Evolutionary conservation across 2,329 filamentous ascomycete species (phyloP), one percentile per base, ranked within the genome.

Genomic region (Herpomyces periplanetae): DNA sequence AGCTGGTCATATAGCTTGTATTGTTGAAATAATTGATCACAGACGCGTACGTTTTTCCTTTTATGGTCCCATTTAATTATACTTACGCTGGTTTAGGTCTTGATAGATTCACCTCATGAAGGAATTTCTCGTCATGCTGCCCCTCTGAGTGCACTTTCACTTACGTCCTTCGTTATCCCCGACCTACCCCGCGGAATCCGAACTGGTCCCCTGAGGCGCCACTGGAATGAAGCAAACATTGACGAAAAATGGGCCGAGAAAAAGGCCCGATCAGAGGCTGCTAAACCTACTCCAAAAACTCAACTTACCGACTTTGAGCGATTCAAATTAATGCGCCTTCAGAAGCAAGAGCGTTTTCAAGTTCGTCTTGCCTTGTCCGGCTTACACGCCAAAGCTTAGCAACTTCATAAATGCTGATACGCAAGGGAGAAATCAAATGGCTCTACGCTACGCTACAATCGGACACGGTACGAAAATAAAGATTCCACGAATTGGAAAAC

Each of bases 21-120:
- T 96, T 40, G 71, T 87, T 47, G 75, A 96, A 61, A 91, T 96
- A 47, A 80, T 96, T 51, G 80, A 96, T 51, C 75, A 96, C 64
- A 88, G 87, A 60, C 71, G 80, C 50, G 80, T 96, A 85, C 43
- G 80, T 69, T 40, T 21, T 22, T 10, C 5, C 6, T 17, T 5
- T 17, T 6, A 5, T 5, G 6, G 10, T 12, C 17, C 10, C 17
- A 15, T 15, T 8, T 15, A n/a, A n/a, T n/a, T n/a, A n/a, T n/a
- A n/a, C n/a, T n/a, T n/a, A n/a, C n/a, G n/a, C n/a, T n/a, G n/a
- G n/a, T n/a, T n/a, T n/a, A n/a, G n/a, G n/a, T n/a, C n/a, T n/a
- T n/a, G n/a, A n/a, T n/a, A n/a, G n/a, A n/a, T n/a, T n/a, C n/a
- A n/a, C n/a, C n/a, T n/a, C n/a, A n/a, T n/a, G n/a, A n/a, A n/a